Evolutionary conservation across 1,284 basidiomycete genomes (phyloP).

Genomic region (Amylostereum areolatum): DNA sequence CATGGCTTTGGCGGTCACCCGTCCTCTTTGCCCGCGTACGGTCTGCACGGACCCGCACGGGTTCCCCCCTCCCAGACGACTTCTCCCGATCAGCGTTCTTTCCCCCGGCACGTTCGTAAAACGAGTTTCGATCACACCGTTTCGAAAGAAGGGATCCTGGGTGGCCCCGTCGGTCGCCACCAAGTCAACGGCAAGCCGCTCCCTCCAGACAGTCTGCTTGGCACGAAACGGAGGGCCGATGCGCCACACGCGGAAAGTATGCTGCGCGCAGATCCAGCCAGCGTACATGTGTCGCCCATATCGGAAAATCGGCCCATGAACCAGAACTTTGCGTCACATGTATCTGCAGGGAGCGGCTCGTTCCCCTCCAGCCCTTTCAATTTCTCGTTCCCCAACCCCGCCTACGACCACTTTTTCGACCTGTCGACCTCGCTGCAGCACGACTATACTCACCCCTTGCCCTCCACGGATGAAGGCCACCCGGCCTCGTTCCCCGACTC

Average conservation of each 20-base stretch:
- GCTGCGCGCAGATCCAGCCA: constrained; percentile 69
- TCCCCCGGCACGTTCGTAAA: constrained; percentile 82
- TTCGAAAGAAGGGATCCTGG: constrained; percentile 55
- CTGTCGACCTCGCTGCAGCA: constrained; percentile 15
- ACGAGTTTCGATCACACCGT: constrained; percentile 91
- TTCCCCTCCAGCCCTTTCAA: constrained; percentile 77
- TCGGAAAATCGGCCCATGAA: constrained; percentile 18
- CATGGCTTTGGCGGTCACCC: constrained; percentile 41
- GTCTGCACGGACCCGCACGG: constrained; percentile 50
- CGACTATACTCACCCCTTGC: constrained; percentile 14
- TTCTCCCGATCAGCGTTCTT: constrained; percentile 46
- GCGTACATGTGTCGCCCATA: constrained; percentile 32
- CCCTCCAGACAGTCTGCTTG: constrained; percentile 53
- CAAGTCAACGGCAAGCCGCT: constrained; percentile 73
- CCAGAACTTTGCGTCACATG: constrained; percentile 5
- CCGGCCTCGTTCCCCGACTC: constrained; percentile 13
- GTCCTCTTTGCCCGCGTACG: constrained; percentile 61
- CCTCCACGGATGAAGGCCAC: constrained; percentile 10
- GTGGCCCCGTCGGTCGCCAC: constrained; percentile 58
- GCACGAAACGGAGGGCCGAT: constrained; percentile 71
- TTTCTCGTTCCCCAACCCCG: constrained; percentile 59
- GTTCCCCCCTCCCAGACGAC: constrained; percentile 31
- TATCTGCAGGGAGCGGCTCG: constrained; percentile 27
- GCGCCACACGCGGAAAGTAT: constrained; percentile 70
- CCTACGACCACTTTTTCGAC: constrained; percentile 69